These are phyloP conservation scores for Tricholoma sp. DNA, from an alignment of 768 basidiomycete species.

Conservation along the genomic window DNA sequence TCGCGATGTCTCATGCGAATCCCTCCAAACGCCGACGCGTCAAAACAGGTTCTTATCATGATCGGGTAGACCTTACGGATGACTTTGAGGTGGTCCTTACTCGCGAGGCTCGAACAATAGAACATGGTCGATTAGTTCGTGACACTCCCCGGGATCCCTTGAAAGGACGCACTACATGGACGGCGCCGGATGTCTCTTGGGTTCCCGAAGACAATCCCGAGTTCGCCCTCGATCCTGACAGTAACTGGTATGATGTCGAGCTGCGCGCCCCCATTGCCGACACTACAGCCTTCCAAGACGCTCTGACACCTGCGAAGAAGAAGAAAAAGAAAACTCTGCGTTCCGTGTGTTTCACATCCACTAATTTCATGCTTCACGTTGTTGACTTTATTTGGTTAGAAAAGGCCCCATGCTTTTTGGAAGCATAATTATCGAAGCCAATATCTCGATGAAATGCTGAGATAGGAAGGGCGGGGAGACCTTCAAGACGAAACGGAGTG, in stretches of 20 bases:
- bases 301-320: neutral
- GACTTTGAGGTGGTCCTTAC: neutral
- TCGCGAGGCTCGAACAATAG: neutral
- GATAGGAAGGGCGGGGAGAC: conserved; percentile 8
- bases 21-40: neutral
- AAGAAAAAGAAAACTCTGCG: conserved; percentile 3
- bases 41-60: neutral
- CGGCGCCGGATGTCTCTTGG: neutral
- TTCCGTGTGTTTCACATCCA: neutral
- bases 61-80: neutral
- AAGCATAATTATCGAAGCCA: conserved; percentile 1
- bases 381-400: neutral
- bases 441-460: neutral
- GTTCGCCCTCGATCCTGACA: conserved; percentile 8
- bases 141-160: neutral
- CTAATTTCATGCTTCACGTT: neutral
- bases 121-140: neutral
- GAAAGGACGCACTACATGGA: neutral
- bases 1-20: neutral
- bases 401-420: neutral
- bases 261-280: neutral
- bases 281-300: no score
- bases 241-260: conserved; percentile 3
- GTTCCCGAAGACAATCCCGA: neutral
- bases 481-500: neutral